Percentiles rank a stretch among this genome's conserved stretches.
These are phyloP conservation scores for Meira nashicola DNA, from an alignment of 1,284 basidiomycete genomes.

Conservation along the genomic window DNA sequence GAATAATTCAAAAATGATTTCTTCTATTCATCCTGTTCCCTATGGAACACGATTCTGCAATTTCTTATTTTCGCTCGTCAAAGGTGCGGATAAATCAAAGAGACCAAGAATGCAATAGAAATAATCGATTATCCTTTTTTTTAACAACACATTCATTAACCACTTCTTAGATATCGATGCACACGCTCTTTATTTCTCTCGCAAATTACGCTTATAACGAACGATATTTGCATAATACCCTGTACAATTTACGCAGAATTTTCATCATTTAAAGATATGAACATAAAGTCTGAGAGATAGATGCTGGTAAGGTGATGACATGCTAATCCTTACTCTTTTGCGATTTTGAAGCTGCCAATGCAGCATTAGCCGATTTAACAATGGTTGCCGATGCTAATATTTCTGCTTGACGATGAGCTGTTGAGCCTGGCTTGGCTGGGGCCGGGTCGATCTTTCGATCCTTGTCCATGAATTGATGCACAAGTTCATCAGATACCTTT, in stretches of 20 bases:
- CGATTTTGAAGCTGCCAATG: not conserved
- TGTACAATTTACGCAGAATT: too few relatives aligned
- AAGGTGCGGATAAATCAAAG: slow-evolving; percentile 12
- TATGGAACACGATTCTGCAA: slow-evolving; percentile 16
- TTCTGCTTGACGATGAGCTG: slow-evolving; percentile 23
- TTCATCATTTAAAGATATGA: too few relatives aligned
- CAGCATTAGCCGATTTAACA: not conserved
- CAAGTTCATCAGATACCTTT: slow-evolving; percentile 72
- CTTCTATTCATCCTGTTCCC: slow-evolving; percentile 9
- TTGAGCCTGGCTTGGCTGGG: slow-evolving; percentile 23
- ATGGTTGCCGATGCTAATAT: slow-evolving; percentile 3
- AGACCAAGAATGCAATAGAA: slow-evolving; percentile 14
- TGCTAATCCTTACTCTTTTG: slow-evolving; percentile 1
- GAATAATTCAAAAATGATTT: slow-evolving; percentile 16
- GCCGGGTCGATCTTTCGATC: slow-evolving; percentile 65
- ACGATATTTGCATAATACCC: not conserved
- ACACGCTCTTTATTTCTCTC: not conserved
- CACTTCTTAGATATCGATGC: not conserved
- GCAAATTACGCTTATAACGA: not conserved
- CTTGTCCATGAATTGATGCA: slow-evolving; percentile 77
- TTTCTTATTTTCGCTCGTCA: slow-evolving; percentile 16
- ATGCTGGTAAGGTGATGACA: too few relatives aligned
- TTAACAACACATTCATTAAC: not conserved
- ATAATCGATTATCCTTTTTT: not conserved
- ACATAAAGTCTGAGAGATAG: too few relatives aligned